Conservation (phyloP, 495 filamentous ascomycete genomes). For the Penicillium taxi region DNA sequence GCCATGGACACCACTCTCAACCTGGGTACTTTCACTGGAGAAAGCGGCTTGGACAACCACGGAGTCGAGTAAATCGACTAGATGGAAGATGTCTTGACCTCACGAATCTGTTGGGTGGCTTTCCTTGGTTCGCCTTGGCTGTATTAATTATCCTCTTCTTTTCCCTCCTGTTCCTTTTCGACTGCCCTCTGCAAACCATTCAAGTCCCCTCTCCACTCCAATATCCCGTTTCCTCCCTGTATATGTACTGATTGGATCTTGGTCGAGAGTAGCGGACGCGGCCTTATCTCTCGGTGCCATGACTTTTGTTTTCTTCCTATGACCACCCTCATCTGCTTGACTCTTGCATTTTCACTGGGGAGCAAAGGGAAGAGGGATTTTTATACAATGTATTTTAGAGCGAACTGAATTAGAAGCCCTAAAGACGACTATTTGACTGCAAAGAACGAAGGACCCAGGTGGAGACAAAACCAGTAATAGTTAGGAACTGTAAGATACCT, state of each 20-base stretch:
- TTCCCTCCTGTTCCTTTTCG: constrained; percentile 3
- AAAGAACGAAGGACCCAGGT: too few species aligned
- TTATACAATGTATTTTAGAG: constrained; percentile 15
- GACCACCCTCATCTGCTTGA: constrained; percentile 2
- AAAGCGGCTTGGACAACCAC: constrained; percentile 28
- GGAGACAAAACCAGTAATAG: too few species aligned
- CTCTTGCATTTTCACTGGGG: constrained; percentile 1
- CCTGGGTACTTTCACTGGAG: constrained; percentile 46
- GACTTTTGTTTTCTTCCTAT: constrained; percentile 15
- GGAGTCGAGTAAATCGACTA: constrained; percentile 38
- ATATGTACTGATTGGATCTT: constrained; percentile 24
- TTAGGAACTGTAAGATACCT: too few species aligned
- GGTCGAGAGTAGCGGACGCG: constrained; percentile 6
- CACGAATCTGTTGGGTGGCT: not conserved
- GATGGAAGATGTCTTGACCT: not conserved
- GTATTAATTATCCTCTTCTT: constrained; percentile 6
- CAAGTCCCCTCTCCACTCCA: constrained; percentile 6
- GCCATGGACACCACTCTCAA: constrained; percentile 72
- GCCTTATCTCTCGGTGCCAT: constrained; percentile 35
- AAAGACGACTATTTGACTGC: too few species aligned
- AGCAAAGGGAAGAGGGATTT: constrained; percentile 2
- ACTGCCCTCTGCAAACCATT: constrained; percentile 6
- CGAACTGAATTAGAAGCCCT: constrained; percentile 10
- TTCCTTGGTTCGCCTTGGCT: constrained; percentile 6
- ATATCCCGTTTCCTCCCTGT: constrained; percentile 10